Base-by-base conservation (phyloP, 202 grass and related monocot genomes). In the Miscanthus sacchariflorus region DNA sequence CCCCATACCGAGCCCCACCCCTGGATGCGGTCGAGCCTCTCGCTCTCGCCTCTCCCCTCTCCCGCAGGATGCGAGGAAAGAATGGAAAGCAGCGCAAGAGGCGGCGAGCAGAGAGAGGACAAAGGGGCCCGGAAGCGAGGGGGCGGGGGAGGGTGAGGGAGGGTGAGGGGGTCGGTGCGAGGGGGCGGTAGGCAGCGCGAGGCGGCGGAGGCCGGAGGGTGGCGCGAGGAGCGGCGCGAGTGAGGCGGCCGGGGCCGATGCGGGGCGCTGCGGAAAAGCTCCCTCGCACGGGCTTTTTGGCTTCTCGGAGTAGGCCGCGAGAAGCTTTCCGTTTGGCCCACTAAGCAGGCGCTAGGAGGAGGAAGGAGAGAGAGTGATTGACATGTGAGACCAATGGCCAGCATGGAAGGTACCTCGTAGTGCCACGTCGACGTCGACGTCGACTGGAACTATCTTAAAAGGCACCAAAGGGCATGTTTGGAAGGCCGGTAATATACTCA, bases 1-100 rank as follows among this genome's bases (percentile, higher is more conserved):
- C 56, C 93, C 89, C 94, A 95, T 83, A 84, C 45, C 83, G 52
- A 64, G 48, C 9, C 24, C 17, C 59, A 69, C 50, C 64, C 33
- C 71, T 25, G 40, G 65, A 58, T 28, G 45, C 33, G 24, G 40
- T 46, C 36, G 80, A 78, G 39, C 12, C 38, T 28, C 27, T 11
- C 78, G 25, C 36, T 58, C 38, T 68, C 18, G 23, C 12, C 74
- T 6, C 69, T 36, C 73, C 28, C 54, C 48, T 43, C 33, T 15
- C 15, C 36, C 14, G 84, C 13, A 38, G 58, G 52, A 83, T 14
- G 67, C 40, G 68, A 54, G 38, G 12, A 66, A 27, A 1, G 11
- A 66, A 30, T n/a, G 2, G 14, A 61, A 49, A 5, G 30, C 67
- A 30, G 81, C 63, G 80, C 68, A 84, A 80, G 81, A 56, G 81